Conservation (phyloP, 2,329 filamentous ascomycete species). For the Lachnellula occidentalis region DNA sequence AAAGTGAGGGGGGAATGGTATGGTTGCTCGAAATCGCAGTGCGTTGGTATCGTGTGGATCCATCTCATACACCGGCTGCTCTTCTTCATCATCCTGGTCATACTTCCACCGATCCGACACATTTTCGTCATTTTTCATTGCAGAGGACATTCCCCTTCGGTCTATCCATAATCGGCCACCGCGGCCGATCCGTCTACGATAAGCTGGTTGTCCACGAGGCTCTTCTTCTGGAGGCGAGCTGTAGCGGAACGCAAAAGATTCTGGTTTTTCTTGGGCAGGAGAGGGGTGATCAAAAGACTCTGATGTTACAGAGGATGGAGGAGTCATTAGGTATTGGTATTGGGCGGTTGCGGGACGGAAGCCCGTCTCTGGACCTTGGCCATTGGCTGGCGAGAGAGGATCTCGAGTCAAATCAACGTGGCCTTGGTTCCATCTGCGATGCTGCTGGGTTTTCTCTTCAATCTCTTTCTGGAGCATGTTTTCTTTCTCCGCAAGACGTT, state of each 20-base stretch:
- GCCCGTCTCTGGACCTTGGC: constrained; percentile 53
- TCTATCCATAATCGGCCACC: constrained; percentile 85
- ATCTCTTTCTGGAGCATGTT: constrained; percentile 77
- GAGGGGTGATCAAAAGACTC: constrained; percentile 32
- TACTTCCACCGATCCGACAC: constrained; percentile 74
- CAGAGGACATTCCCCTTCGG: constrained; percentile 61
- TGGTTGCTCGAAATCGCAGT: constrained; percentile 52
- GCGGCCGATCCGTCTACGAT: constrained; percentile 78
- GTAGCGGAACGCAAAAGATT: constrained; percentile 21
- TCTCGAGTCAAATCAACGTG: constrained; percentile 83
- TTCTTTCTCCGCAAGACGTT: constrained; percentile 75
- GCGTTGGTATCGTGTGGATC: constrained; percentile 63
- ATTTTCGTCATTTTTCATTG: constrained; percentile 39
- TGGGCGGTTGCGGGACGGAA: constrained; percentile 70
- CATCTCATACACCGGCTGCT: constrained; percentile 66
- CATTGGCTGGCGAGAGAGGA: constrained; percentile 73
- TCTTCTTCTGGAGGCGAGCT: constrained; percentile 28
- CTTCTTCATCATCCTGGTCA: constrained; percentile 78
- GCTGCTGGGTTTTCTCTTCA: constrained; percentile 80
- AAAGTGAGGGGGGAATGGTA: constrained; percentile 28
- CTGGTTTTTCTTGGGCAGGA: constrained; percentile 24
- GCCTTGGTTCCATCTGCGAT: constrained; percentile 85
- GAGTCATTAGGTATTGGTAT: constrained; percentile 60
- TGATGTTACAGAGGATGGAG: constrained; percentile 43
- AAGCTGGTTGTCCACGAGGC: constrained; percentile 49